Conservation (phyloP, 306 rosid genomes). For the Astragalus glycyphyllos region DNA sequence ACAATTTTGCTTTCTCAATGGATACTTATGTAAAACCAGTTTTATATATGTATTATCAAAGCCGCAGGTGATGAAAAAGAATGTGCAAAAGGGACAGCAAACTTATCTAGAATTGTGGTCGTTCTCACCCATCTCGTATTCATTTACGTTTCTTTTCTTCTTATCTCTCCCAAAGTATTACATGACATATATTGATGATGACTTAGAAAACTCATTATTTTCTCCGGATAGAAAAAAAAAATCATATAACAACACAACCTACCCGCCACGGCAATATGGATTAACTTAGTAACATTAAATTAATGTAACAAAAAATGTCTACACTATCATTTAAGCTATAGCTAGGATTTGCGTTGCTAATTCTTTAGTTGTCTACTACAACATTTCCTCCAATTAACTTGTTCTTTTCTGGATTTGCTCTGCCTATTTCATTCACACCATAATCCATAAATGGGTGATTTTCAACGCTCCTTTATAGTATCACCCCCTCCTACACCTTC, state of each 20-base stretch:
- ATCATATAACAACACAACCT: too few relatives aligned
- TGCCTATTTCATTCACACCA: background rate
- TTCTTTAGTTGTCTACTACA: background rate
- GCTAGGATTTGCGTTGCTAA: too few relatives aligned
- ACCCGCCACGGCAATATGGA: too few relatives aligned
- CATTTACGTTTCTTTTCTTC: too few relatives aligned
- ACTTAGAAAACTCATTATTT: too few relatives aligned
- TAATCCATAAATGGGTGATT: constrained; percentile 46
- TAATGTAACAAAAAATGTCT: constrained; percentile 15
- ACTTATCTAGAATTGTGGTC: constrained; percentile 47
- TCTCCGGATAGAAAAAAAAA: too few relatives aligned
- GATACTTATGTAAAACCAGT: background rate
- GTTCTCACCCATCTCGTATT: background rate
- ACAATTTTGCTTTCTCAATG: constrained; percentile 37
- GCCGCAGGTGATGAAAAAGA: constrained; percentile 25
- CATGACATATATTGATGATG: too few relatives aligned
- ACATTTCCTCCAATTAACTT: constrained; percentile 20
- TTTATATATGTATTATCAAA: background rate
- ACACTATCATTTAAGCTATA: background rate
- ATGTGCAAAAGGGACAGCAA: constrained; percentile 14
- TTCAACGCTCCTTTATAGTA: constrained; percentile 20
- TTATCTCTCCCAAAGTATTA: too few relatives aligned
- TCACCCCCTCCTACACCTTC: constrained; percentile 47
- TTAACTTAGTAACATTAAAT: constrained; percentile 23
- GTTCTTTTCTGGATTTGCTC: constrained; percentile 22